Base-by-base conservation (phyloP, 768 basidiomycete genomes). In the Calvatia gigantea region DNA sequence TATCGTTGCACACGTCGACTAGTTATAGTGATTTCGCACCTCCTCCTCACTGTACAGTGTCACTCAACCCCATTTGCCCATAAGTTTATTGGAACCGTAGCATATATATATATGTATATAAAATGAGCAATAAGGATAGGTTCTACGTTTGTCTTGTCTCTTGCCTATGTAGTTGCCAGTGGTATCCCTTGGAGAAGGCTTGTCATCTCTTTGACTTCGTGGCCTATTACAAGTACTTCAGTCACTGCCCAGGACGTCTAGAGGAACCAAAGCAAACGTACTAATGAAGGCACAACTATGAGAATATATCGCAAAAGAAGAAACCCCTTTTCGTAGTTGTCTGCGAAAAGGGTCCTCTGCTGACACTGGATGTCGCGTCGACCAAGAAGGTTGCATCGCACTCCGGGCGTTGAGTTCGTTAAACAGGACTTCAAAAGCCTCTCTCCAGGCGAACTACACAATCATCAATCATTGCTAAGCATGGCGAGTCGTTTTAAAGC, bases 371-470 rank as follows among this genome's bases (percentile, higher is more conserved):
- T 47, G 37, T 2, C 45, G 21, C 12, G 15, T 37, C 1, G 44
- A 21, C 54, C 37, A 47, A 12, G 45, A 39, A 12, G 43, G 32
- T 15, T 46, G 45, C 7, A 19, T 15, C 6, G 44, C 31, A 9
- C 6, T 29, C 12, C 44, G 53, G n/a, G 14, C 32, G 11, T 29
- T 38, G 6, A 55, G 33, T 21, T 55, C 54, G 11, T 46, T 35
- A 19, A 55, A 28, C 11, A 55, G 46, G 6, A 55, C 54, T 14
- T 55, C 45, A 29, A 55, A 55, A 29, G 54, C 54, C 19, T 45
- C 45, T 19, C 54, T 44, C 54, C 54, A 55, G n/a, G 54, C 54
- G 41, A 55, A 47, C 54, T 55, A 12, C 15, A 50, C n/a, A 37
- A 32, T 29, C 21, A 28, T 35, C 2, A 38, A 14, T 23, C 17